Evolutionary conservation across 768 basidiomycete species (phyloP), one percentile per base, ranked within the genome.

Genomic region (Inosperma sp.): DNA sequence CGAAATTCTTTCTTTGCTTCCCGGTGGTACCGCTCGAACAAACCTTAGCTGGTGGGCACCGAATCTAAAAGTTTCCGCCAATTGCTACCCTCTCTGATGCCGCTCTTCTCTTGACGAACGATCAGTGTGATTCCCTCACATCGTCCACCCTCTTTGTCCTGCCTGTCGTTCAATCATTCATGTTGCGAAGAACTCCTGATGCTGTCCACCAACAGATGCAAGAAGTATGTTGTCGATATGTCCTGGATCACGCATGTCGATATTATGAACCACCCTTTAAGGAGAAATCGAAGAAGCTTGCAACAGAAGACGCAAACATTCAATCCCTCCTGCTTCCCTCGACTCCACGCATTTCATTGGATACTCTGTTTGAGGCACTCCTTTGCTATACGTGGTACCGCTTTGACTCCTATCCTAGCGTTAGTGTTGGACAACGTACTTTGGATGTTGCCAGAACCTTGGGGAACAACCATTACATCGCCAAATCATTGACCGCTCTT

Each of bases 381-480:
- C 16, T 55, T 36, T 43, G 35, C 33, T 53, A 48, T 26, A 48
- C 40, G 16, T 56, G 55, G 55, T 48, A 56, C n/a, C 51, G 51
- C 31, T 46, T 46, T 16, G 45, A 46, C 10, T 23, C 31, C 2
- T 17, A n/a, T 30, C 45, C 45, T 5, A 35, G 45, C 22, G 26
- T 46, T 23, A 34, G 22, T 7, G 31, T 46, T 34, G 29, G 31
- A 5, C 45, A 46, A 23, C 45, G 31, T 46, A 34, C 45, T 34
- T 16, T 46, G 43, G 43, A 44, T 44, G 2, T 30, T 4, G 43
- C 43, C 29, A 44, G 22, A 44, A 16, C 43, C n/a, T 44, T n/a
- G 10, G 43, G 29, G 29, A 21, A 44, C 10, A 31, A 21, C 29
- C 29, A 44, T 14, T 14, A 31, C 22, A 19, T 44, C 19, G 43